phyloP scores from a whole-genome alignment of 106 monocot genomes.

The Hemerocallis citrina region DNA sequence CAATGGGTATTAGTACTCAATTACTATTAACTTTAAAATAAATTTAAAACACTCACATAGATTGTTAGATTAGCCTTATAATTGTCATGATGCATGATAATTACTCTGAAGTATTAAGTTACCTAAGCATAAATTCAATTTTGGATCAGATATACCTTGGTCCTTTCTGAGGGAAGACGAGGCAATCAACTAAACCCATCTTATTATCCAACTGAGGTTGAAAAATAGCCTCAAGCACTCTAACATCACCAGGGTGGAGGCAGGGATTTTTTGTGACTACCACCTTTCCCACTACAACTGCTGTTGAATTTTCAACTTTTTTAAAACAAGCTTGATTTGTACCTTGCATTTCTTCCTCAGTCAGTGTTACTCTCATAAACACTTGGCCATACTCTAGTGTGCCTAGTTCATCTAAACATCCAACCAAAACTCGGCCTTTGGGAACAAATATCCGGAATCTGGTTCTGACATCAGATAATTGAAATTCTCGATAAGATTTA shows the following conservation, averaged over 20 bases:
- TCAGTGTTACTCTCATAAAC: conserved; percentile 66
- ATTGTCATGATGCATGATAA: neutral
- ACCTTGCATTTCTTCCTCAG: conserved; percentile 38
- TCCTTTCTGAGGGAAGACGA: conserved; percentile 89
- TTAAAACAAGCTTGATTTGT: conserved; percentile 25
- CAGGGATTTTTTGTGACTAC: conserved; percentile 93
- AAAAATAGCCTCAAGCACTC: conserved; percentile 75
- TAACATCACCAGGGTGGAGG: conserved; percentile 90
- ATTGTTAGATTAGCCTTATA: neutral
- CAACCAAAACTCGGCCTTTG: conserved; percentile 71
- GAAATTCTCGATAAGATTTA: conserved; percentile 54
- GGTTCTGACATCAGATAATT: conserved; percentile 65
- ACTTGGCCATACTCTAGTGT: conserved; percentile 77
- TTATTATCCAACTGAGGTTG: conserved; percentile 38
- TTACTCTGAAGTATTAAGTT: neutral
- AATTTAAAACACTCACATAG: neutral
- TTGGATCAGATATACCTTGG: conserved; percentile 38
- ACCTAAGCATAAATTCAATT: neutral
- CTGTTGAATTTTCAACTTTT: conserved; percentile 44
- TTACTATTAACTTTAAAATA: too few species aligned
- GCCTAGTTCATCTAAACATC: conserved; percentile 85
- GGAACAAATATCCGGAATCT: conserved; percentile 79
- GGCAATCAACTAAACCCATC: conserved; percentile 68
- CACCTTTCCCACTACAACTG: conserved; percentile 62
- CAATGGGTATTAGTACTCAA: neutral